Base-by-base conservation (phyloP, 2,329 filamentous ascomycete genomes). In the Ophiostoma ips region DNA sequence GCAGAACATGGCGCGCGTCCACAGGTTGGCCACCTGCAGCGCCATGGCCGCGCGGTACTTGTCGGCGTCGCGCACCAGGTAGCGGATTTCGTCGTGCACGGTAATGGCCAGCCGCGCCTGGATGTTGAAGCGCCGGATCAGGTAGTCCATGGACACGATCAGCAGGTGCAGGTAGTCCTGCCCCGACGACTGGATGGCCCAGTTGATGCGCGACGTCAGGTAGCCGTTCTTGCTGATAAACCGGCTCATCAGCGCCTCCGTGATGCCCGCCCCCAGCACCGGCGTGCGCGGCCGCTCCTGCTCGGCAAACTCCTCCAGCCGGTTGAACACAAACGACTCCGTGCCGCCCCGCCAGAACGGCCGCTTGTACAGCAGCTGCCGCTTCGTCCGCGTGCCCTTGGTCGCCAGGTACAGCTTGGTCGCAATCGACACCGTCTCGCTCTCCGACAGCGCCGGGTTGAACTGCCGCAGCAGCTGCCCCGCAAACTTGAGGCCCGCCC, bases 241-340 rank as follows among this genome's bases (percentile, higher is more conserved):
- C 15, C 86, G 81, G 49, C 82, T 75, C 83, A 94, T 94, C 18
- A 98, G 70, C 0, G 94, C 92, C 67, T 98, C 88, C 0, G 92
- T 98, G 57, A 98, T 98, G 15, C 89, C 90, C 10, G 92, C 92
- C 3, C 87, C 92, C 4, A 98, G 75, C 0, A 95, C 89, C 0
- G 92, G 92, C 0, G 92, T 98, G 4, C 87, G 79, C 10, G 92
- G 90, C 34, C 79, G 73, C 60, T 95, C 88, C 62, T 96, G 90
- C 62, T 96, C 88, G 3, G 94, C 92, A 66, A 98, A 98, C 58
- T 95, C 88, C 68, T 98, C 94, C 0, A 98, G 77, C 61, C 87
- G 92, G 68, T 98, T 98, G 73, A 98, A 98, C 8, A 98, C 90
- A 58, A 96, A 92, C 0, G 87, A 95, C 63, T 98, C 92, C 0